Percentiles rank a stretch among this genome's conserved stretches.
These are phyloP conservation scores for Clitopilus passeckerianus DNA, from an alignment of 768 basidiomycete genomes.

Conservation along the genomic window DNA sequence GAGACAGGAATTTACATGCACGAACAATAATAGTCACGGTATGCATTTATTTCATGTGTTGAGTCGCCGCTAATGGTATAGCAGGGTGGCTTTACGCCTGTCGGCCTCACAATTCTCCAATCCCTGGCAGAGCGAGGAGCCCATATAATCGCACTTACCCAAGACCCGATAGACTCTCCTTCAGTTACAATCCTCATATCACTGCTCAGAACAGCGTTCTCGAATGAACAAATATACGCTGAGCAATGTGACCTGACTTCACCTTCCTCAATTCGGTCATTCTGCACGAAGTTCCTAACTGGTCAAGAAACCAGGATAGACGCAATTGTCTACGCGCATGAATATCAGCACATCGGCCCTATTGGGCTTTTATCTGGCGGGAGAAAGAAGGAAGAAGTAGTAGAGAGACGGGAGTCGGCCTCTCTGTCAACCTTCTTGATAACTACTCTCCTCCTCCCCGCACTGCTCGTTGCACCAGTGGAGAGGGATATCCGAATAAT, in stretches of 20 bases:
- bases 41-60: constrained; percentile 13
- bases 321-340: constrained; percentile 74
- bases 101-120: constrained; percentile 65
- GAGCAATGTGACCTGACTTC: constrained; percentile 74
- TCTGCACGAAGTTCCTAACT: constrained; percentile 64
- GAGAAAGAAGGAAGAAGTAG: constrained; percentile 13
- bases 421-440: constrained; percentile 76
- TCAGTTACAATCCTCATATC: constrained; percentile 56
- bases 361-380: constrained; percentile 19
- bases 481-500: constrained; percentile 91
- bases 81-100: constrained; percentile 72
- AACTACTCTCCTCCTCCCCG: constrained; percentile 73
- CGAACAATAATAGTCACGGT: constrained; percentile 71
- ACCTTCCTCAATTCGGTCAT: constrained; percentile 60
- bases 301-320: constrained; percentile 69
- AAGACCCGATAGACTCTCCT: constrained; percentile 49
- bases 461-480: constrained; percentile 74
- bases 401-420: constrained; percentile 38
- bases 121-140: constrained; percentile 70
- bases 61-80: neutral
- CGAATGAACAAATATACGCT: constrained; percentile 75
- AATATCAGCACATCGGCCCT: constrained; percentile 62
- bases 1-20: constrained; percentile 75
- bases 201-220: constrained; percentile 61
- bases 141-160: constrained; percentile 71